Evolutionary conservation across 345 rosid genomes (phyloP).

Genomic region (Combretum micranthum): DNA sequence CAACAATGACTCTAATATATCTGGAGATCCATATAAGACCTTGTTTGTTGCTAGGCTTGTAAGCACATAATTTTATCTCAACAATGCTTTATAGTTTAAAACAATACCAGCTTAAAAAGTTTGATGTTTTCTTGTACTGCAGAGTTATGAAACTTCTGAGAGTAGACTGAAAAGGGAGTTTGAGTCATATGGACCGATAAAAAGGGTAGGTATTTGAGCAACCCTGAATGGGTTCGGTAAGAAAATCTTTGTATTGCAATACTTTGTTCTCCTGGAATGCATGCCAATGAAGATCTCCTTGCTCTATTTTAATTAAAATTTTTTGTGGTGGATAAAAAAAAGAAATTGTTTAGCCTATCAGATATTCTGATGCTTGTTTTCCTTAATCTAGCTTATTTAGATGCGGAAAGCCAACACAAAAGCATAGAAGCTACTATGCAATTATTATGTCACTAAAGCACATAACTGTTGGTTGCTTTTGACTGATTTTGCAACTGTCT

Average conservation of each 20-base stretch:
- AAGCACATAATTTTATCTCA: conserved; percentile 18
- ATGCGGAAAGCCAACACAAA: no score
- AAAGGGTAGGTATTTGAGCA: conserved; percentile 88
- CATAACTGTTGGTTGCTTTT: no score
- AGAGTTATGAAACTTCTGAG: conserved; percentile 96
- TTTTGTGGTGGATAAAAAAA: no score
- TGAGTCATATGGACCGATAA: conserved; percentile 98
- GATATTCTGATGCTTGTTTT: no score
- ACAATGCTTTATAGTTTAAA: conserved; percentile 7
- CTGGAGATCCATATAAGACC: conserved; percentile 99
- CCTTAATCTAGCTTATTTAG: no score
- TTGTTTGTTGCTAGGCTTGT: conserved; percentile 93
- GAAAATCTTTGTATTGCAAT: conserved; percentile 32
- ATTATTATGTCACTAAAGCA: no score
- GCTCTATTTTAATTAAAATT: no score
- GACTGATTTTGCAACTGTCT: no score
- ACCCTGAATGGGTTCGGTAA: conserved; percentile 74
- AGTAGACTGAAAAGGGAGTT: conserved; percentile 99
- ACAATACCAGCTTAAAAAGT: conserved; percentile 6
- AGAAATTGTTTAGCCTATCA: no score
- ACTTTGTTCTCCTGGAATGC: conserved; percentile 8
- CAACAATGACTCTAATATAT: conserved; percentile 54
- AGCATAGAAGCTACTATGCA: no score
- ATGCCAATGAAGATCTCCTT: no score
- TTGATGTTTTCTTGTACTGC: conserved; percentile 25